Evolutionary conservation across 129 eudicot species (phyloP).

Genomic region (Dittrichia graveolens): DNA sequence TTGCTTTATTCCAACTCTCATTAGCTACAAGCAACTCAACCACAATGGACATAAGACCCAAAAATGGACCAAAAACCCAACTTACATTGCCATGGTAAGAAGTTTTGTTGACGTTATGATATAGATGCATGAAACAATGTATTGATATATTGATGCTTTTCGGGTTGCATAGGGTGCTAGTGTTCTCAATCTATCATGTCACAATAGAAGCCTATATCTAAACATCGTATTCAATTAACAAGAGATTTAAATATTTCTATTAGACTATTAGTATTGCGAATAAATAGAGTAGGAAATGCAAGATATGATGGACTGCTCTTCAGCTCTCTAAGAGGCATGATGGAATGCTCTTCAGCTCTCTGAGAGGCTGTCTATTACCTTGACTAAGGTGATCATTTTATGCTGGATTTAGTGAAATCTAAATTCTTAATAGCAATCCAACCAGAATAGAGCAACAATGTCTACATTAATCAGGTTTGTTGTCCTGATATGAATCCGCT

Average conservation of each 20-base stretch:
- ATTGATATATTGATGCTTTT: neutral
- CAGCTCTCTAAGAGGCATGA: slow-evolving; percentile 1
- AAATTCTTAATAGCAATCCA: neutral
- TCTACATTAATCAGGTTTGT: slow-evolving; percentile 10
- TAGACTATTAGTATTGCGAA: neutral
- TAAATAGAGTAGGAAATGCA: neutral
- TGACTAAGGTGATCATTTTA: neutral
- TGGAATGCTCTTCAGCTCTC: slow-evolving; percentile 14
- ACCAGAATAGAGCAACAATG: slow-evolving; percentile 3
- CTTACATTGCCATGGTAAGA: neutral
- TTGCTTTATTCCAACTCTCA: neutral
- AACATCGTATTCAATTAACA: neutral
- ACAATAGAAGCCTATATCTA: neutral
- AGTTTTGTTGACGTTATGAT: neutral
- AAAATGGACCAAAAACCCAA: slow-evolving; percentile 4
- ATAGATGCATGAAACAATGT: slow-evolving; percentile 6
- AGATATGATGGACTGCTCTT: slow-evolving; percentile 5
- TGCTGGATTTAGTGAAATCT: neutral
- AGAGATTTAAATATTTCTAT: neutral
- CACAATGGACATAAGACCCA: neutral
- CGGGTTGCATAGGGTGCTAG: neutral
- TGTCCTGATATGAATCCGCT: neutral
- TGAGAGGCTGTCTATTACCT: neutral
- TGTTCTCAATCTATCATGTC: slow-evolving; percentile 6
- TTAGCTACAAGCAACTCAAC: slow-evolving; percentile 17